These are phyloP conservation scores for Talaromyces borbonicus DNA, from an alignment of 495 filamentous ascomycete species.

Conservation along the genomic window DNA sequence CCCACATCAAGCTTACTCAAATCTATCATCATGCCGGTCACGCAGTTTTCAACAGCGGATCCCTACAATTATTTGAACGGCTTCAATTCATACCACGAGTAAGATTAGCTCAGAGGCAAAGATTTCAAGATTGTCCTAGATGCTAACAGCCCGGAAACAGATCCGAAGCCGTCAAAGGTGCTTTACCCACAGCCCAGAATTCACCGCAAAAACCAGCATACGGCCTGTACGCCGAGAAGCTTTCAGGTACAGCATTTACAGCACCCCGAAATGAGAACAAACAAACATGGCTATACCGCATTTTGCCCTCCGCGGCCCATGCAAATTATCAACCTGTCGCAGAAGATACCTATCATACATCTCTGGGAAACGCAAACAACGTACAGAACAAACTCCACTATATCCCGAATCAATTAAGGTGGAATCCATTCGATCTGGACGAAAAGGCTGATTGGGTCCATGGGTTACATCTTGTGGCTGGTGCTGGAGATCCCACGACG, in stretches of 20 bases:
- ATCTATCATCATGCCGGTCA: conserved; percentile 40
- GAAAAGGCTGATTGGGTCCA: conserved; percentile 68
- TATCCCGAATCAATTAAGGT: conserved; percentile 81
- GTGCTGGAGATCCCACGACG: neutral
- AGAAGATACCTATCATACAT: conserved; percentile 42
- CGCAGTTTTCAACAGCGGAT: conserved; percentile 42
- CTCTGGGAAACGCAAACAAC: conserved; percentile 26
- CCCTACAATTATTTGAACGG: conserved; percentile 50
- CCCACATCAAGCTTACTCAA: neutral
- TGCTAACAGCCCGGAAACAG: too few species aligned
- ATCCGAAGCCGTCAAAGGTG: conserved; percentile 45
- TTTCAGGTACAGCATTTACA: conserved; percentile 90
- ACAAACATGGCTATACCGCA: conserved; percentile 88
- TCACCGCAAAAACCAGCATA: conserved; percentile 79
- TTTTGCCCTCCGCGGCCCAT: conserved; percentile 76
- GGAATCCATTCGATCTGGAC: conserved; percentile 80
- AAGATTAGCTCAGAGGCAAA: conserved; percentile 11
- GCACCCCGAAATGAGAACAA: conserved; percentile 84
- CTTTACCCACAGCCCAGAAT: conserved; percentile 62
- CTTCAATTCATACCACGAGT: conserved; percentile 52
- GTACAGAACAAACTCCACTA: conserved; percentile 45
- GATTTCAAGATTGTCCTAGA: neutral
- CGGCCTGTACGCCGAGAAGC: conserved; percentile 85
- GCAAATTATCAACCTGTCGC: conserved; percentile 55
- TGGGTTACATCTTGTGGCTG: conserved; percentile 48